Conservation (phyloP, 345 rosid species). For the Eucalyptus erythrocorys region DNA sequence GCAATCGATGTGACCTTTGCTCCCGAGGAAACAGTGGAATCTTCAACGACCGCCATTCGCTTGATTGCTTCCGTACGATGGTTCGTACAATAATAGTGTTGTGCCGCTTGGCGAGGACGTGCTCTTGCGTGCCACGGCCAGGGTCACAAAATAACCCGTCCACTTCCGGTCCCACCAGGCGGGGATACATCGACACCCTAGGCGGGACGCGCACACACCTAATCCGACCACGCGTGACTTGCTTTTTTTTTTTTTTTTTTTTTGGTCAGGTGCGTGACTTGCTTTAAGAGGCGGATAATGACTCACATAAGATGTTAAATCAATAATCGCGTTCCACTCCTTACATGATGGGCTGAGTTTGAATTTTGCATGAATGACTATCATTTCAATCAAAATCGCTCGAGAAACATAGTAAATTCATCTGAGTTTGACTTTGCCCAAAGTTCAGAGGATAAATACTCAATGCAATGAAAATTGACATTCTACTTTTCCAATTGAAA, state of each 20-base stretch:
- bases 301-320: background rate
- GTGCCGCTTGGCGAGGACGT: background rate
- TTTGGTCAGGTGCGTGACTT: too few species aligned
- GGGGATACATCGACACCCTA: background rate
- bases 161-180: background rate
- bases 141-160: background rate
- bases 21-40: too few species aligned
- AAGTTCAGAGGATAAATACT: background rate
- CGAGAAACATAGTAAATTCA: background rate
- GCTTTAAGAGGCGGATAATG: background rate
- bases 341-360: background rate
- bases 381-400: background rate
- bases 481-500: background rate
- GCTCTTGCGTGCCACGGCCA: background rate
- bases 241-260: too few species aligned
- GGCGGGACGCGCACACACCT: background rate
- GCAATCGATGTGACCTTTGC: background rate
- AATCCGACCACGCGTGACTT: too few species aligned
- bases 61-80: background rate
- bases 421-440: background rate
- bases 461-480: background rate
- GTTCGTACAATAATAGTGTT: background rate
- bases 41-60: background rate
- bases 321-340: background rate
- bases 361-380: background rate